Percentiles rank a stretch among this genome's conserved stretches.
Conservation (phyloP, 176 grass and related monocot genomes). For the Zea luxurians region DNA sequence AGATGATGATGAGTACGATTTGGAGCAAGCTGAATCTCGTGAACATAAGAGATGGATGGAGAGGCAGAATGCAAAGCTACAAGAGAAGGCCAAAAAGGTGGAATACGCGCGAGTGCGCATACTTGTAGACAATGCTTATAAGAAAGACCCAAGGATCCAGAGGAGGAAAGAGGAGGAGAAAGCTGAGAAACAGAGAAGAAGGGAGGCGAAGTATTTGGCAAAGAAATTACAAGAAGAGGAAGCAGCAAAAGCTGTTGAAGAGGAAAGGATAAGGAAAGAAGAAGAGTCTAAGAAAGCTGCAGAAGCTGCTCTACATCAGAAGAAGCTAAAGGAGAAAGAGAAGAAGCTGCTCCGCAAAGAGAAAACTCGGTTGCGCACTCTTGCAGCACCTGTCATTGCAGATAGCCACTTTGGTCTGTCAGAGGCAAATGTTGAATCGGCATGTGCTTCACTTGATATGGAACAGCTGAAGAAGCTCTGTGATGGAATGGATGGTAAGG, state of each 20-base stretch:
- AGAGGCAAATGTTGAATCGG: slow-evolving; percentile 64
- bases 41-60: too few relatives aligned
- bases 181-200: slow-evolving; percentile 81
- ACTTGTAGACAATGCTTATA: slow-evolving; percentile 92
- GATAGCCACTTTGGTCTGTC: slow-evolving; percentile 53
- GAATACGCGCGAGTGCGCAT: too few relatives aligned
- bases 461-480: slow-evolving; percentile 64
- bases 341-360: slow-evolving; percentile 90
- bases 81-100: too few relatives aligned
- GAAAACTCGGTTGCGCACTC: slow-evolving; percentile 68
- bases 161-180: slow-evolving; percentile 88
- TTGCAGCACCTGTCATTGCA: slow-evolving; percentile 41
- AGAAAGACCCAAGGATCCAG: slow-evolving; percentile 86
- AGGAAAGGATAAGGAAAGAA: slow-evolving; percentile 74
- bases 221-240: slow-evolving; percentile 90
- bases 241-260: slow-evolving; percentile 62
- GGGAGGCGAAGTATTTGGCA: slow-evolving; percentile 78
- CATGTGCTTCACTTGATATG: slow-evolving; percentile 65
- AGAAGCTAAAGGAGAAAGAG: slow-evolving; percentile 90
- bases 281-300: slow-evolving; percentile 72
- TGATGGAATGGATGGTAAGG: slow-evolving; percentile 62
- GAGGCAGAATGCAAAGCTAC: too few relatives aligned
- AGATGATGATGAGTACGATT: too few relatives aligned
- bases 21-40: too few relatives aligned
- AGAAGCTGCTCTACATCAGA: slow-evolving; percentile 73